A percentile compares a stretch with the other conserved stretches of the same genome.
phyloP scores from a whole-genome alignment of 371 early-diverging fungal genomes.

The Syncephalastrum monosporum region DNA sequence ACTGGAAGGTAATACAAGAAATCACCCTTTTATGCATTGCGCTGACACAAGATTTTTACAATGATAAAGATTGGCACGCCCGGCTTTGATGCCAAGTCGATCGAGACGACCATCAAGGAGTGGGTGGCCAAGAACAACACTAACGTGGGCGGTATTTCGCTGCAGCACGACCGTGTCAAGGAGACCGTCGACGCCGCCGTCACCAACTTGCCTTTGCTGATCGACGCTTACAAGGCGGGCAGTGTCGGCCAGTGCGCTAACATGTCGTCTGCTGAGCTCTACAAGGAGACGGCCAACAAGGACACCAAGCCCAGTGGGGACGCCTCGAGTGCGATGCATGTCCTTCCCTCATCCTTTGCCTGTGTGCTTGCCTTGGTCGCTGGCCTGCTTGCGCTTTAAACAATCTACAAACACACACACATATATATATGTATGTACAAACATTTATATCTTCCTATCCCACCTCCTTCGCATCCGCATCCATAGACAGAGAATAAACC shows the following conservation, averaged over 20 bases:
- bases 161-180: constrained; percentile 43
- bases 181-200: constrained; percentile 48
- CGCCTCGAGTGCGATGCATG: constrained; percentile 1
- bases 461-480: neutral
- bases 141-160: constrained; percentile 34
- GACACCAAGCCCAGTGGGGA: constrained; percentile 3
- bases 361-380: neutral
- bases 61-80: constrained; percentile 8
- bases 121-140: constrained; percentile 33
- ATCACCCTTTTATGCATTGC: neutral
- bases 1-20: constrained; percentile 12
- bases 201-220: constrained; percentile 30
- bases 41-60: neutral
- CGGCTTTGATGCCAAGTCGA: constrained; percentile 11
- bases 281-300: constrained; percentile 14
- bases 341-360: neutral
- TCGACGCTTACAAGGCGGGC: constrained; percentile 15
- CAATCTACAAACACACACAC: neutral
- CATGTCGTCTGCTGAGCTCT: constrained; percentile 10
- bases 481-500: neutral
- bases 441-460: neutral
- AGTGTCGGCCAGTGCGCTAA: constrained; percentile 19
- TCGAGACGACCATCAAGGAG: constrained; percentile 23
- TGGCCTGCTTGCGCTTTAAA: neutral
- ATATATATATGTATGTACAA: neutral